A percentile compares a stretch with the other conserved stretches of the same genome.
phyloP scores from a whole-genome alignment of 2,329 filamentous ascomycete genomes.

The Microcyclospora tardicrescens region DNA sequence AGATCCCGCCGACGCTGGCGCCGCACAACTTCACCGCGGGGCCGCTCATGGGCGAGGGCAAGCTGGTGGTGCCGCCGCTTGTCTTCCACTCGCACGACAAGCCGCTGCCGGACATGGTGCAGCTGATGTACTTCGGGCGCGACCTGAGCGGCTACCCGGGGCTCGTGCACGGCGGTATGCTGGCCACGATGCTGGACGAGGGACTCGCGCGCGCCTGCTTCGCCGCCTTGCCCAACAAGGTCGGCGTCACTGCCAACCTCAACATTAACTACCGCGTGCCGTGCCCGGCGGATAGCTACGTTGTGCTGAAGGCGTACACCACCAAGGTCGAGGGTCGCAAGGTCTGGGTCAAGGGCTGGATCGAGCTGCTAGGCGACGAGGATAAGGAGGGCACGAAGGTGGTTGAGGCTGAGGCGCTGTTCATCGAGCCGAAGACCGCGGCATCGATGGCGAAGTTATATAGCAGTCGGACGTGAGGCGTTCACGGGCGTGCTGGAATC shows the following conservation, averaged over 20 bases:
- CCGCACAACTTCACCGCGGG: constrained; percentile 69
- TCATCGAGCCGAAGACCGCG: constrained; percentile 76
- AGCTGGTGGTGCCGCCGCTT: constrained; percentile 68
- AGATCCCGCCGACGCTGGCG: constrained; percentile 60
- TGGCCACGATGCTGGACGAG: constrained; percentile 90
- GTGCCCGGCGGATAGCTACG: constrained; percentile 58
- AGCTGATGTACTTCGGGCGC: constrained; percentile 62
- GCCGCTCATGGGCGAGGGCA: constrained; percentile 59
- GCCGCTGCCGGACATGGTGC: constrained; percentile 44
- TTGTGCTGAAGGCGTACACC: constrained; percentile 68
- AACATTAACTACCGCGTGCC: constrained; percentile 73
- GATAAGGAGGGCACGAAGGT: constrained; percentile 47
- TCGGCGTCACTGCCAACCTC: constrained; percentile 76
- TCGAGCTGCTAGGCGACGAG: constrained; percentile 57
- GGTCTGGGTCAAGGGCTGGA: constrained; percentile 79
- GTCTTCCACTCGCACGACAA: constrained; percentile 54
- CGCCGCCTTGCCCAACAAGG: constrained; percentile 70
- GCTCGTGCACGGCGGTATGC: constrained; percentile 77
- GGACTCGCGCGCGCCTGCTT: constrained; percentile 81
- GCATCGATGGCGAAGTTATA: constrained; percentile 32
- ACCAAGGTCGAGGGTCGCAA: constrained; percentile 83
- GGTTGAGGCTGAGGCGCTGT: constrained; percentile 74
- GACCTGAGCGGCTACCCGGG: constrained; percentile 81
- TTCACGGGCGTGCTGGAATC: too few species aligned
- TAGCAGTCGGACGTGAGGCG: not conserved